Evolutionary conservation across 345 rosid genomes (phyloP).

Genomic region (Melaleuca quinquenervia): DNA sequence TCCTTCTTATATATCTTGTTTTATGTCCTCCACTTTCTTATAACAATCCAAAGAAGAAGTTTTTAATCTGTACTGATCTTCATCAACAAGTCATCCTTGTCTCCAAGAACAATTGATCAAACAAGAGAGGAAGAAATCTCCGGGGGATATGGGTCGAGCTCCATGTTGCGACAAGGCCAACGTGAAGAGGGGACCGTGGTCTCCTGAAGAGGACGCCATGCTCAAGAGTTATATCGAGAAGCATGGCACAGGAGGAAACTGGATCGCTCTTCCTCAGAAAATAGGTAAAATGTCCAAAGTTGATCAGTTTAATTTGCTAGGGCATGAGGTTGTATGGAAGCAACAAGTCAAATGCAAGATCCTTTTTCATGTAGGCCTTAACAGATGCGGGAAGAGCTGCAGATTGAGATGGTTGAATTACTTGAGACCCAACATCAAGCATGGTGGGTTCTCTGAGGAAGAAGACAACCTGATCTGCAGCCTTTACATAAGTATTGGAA

Average conservation of each 20-base stretch:
- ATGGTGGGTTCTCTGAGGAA: conserved; percentile 99
- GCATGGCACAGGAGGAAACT: conserved; percentile 86
- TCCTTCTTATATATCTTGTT: conserved; percentile 28
- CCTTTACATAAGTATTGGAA: conserved; percentile 98
- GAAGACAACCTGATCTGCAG: conserved; percentile 98
- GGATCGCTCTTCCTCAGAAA: conserved; percentile 99
- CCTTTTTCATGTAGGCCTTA: conserved; percentile 41
- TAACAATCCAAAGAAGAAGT: background rate
- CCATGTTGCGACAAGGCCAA: conserved; percentile 94
- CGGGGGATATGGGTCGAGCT: conserved; percentile 74
- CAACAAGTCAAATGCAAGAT: background rate
- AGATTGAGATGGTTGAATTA: conserved; percentile 97
- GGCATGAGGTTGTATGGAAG: background rate
- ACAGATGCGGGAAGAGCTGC: conserved; percentile 99
- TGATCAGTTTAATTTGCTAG: background rate
- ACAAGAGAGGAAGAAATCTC: background rate
- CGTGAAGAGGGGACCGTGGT: conserved; percentile 96
- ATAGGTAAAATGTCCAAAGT: conserved; percentile 37
- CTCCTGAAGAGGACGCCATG: conserved; percentile 90
- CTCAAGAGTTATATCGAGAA: conserved; percentile 83
- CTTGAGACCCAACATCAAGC: conserved; percentile 93
- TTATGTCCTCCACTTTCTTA: conserved; percentile 1
- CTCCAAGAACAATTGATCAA: conserved; percentile 4
- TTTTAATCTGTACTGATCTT: background rate
- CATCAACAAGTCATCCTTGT: background rate